phyloP scores from a whole-genome alignment of 257 asterid species.

The Forsythia viridissima region DNA sequence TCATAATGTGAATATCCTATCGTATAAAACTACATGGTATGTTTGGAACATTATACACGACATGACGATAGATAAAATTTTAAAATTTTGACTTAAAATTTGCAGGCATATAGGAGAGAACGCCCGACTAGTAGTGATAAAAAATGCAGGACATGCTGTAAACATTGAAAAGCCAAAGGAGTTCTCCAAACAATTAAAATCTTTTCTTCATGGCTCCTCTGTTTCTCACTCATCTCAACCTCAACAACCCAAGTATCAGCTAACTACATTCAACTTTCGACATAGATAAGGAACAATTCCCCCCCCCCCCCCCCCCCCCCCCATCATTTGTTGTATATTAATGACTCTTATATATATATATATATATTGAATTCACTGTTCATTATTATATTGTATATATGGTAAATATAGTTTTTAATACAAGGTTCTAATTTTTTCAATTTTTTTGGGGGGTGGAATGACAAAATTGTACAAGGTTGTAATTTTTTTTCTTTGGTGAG shows the following conservation, averaged over 20 bases:
- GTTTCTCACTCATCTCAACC: constrained; percentile 26
- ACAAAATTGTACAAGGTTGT: no score
- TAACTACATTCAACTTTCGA: constrained; percentile 6
- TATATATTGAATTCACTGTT: no score
- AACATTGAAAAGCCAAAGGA: constrained; percentile 82
- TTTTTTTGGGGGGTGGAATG: no score
- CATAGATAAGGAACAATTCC: not conserved
- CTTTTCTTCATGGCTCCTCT: constrained; percentile 50
- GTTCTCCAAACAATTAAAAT: constrained; percentile 68
- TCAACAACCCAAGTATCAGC: constrained; percentile 26
- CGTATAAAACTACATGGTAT: no score
- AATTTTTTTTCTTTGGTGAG: not conserved
- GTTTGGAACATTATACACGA: not conserved
- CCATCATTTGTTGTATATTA: no score
- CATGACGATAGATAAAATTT: not conserved
- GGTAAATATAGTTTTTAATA: no score
- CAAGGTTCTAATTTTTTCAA: no score
- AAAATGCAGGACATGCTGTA: constrained; percentile 86
- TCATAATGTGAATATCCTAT: no score
- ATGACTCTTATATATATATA: no score
- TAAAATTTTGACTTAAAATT: not conserved
- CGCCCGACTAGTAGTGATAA: constrained; percentile 65
- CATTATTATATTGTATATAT: no score
- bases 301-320: no score
- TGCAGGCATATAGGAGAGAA: constrained; percentile 77